Evolutionary conservation across 2,329 filamentous ascomycete species (phyloP), one percentile per base, ranked within the genome.

Genomic region (Aspergillus neoniger): DNA sequence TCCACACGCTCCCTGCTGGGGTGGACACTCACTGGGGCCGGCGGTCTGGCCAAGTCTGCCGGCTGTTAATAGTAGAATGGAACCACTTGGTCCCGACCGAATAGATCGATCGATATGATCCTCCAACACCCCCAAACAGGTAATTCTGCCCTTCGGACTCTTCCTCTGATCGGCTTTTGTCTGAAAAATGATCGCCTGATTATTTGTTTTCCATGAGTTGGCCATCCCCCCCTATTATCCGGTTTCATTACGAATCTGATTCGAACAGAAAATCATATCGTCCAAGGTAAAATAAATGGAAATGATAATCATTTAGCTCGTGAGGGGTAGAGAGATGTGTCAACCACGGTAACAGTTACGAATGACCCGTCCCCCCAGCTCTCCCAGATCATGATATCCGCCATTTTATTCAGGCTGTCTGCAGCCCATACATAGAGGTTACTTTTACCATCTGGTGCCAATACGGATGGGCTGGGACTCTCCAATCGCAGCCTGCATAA

Each of bases 41-140:
- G 57, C 53, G 62, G 63, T 64, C 63, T 65, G 47, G 63, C 63
- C 63, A 65, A 65, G 63, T 62, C 63, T 58, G 54, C 56, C 52
- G 57, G 63, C 51, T 61, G 56, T 49, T 59, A 65, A 63, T 65
- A 61, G 52, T 63, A 55, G 15, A 48, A 57, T 57, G 57, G 57
- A 50, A 59, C 57, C 57, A 59, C 57, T 53, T 41, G 47, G 28
- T 15, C 19, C 44, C 58, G 43, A 54, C 61, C 52, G 55, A 55
- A 54, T 54, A 61, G 58, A 55, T 49, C 52, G 48, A 58, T 63
- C 58, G 48, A 55, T 55, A 47, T 54, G 15, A 25, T 55, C 15
- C 48, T 38, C 23, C 53, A 30, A 21, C 14, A 32, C 17, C 17
- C 19, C 53, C 17, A 47, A 55, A 47, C 6, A 21, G 53, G 53